Conservation (phyloP, 2,329 filamentous ascomycete genomes). For the Sclerotinia trifoliorum region DNA sequence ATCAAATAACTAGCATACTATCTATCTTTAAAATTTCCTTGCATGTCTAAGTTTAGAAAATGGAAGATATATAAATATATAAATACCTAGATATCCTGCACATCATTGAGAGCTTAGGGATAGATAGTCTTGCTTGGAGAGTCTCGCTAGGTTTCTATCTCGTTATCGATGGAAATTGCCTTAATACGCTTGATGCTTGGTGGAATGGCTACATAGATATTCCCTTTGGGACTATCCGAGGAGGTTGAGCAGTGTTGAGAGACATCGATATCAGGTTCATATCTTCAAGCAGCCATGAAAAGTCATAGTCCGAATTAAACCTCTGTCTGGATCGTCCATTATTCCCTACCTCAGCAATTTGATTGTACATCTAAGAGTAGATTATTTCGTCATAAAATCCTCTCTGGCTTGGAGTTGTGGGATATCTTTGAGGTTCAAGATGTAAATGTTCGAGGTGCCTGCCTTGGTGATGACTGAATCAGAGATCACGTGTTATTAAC, state of each 20-base stretch:
- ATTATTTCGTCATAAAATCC: too few species aligned
- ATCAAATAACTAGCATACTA: too few species aligned
- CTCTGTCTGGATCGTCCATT: too few species aligned
- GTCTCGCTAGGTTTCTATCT: not conserved
- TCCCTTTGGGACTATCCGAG: not conserved
- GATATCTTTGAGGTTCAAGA: not conserved
- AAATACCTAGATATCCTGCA: not conserved
- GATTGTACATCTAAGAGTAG: too few species aligned
- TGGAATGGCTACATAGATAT: not conserved
- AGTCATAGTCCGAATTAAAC: not conserved
- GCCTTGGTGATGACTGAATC: too few species aligned
- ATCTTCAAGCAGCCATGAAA: not conserved
- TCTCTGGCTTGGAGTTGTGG: too few species aligned
- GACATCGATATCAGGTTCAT: not conserved
- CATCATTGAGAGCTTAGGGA: not conserved
- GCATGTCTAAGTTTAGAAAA: too few species aligned
- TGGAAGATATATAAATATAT: too few species aligned
- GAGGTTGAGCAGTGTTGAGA: not conserved
- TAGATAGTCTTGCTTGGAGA: not conserved
- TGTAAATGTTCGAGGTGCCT: not conserved
- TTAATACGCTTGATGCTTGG: not conserved
- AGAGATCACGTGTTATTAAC: too few species aligned
- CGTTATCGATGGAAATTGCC: not conserved
- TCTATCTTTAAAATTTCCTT: too few species aligned
- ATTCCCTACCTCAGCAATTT: rapidly evolving